A percentile compares a stretch with the other conserved stretches of the same genome.
Conservation (phyloP, 352 stramenopile species). For the Phytophthora agathidicida region DNA sequence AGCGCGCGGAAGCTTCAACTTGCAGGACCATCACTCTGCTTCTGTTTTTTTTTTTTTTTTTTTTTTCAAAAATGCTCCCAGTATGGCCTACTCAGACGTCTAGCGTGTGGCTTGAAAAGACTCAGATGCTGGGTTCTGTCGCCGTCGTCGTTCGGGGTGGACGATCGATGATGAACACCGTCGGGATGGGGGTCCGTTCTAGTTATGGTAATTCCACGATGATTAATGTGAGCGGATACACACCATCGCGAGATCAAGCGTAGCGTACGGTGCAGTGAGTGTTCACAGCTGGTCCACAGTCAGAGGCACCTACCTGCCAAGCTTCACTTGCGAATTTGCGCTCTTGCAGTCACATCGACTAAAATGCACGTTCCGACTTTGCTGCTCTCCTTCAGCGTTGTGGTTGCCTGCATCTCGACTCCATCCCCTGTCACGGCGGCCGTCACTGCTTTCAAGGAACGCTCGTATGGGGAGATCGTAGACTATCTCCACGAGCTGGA, state of each 20-base stretch:
- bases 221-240: background rate
- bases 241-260: slow-evolving; percentile 4
- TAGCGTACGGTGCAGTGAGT: background rate
- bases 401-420: slow-evolving; percentile 1
- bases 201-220: background rate
- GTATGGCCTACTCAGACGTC: background rate
- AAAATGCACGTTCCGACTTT: slow-evolving; percentile 19
- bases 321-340: slow-evolving; percentile 7
- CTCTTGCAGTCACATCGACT: background rate
- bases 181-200: background rate
- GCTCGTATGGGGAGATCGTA: slow-evolving; percentile 80
- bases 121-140: background rate
- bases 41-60: background rate
- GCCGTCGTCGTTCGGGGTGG: slow-evolving; percentile 3
- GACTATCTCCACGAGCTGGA: slow-evolving; percentile 58
- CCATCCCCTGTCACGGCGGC: background rate
- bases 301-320: background rate
- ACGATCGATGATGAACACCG: slow-evolving; percentile 11
- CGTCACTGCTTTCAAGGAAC: slow-evolving; percentile 47
- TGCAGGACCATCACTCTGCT: slow-evolving; percentile 48
- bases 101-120: background rate
- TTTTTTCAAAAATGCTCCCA: too few relatives aligned
- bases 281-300: slow-evolving; percentile 4
- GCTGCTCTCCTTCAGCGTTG: background rate
- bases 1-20: slow-evolving; percentile 39